Base-by-base conservation (phyloP, 371 early-diverging fungal genomes). In the Globomyces sp. region DNA sequence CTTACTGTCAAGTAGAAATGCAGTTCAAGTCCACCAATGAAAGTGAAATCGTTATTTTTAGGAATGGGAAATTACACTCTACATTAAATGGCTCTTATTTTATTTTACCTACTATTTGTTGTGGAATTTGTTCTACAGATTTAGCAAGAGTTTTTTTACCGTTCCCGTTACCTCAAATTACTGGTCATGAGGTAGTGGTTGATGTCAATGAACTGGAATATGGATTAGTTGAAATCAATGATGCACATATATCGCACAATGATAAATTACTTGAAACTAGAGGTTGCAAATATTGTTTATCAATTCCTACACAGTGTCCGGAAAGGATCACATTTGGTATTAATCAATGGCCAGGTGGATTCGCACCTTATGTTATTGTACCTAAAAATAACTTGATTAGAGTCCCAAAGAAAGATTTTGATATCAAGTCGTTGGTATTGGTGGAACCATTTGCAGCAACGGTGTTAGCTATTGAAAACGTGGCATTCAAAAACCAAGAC, bases 391-490 rank as follows among this genome's bases (percentile, higher is more conserved):
- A 67, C 52, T 11, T 67, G 64, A 43, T 47, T 39, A 10, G 13
- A 39, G 9, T 67, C 13, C 63, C 62, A 45, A 2, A 37, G 10
- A 8, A 1, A 2, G 42, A 34, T 3, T 58, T 67, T 9, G 10
- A 50, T 6, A 4, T 34, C 24, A 43, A 13, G 6, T 40, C 40
- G 8, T 63, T 52, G 4, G 47, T 52, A 11, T 41, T 67, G 9
- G 47, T 67, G 34, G 68, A 67, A 34, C 68, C 68, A 24, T 67
- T 67, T 46, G 68, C 68, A 13, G 68, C 68, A 4, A 63, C 68
- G 2, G n/a, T 67, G 10, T 63, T 63, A 63, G 68, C 43, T 0
- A 52, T 67, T 3, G 24, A 24, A 24, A 55, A 44, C 39, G 49
- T 60, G 1, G 39, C 36, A 45, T 37, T 34, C 39, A 46, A 37